Evolutionary conservation across 1,284 basidiomycete genomes (phyloP).

Genomic region (Mycena sp.): DNA sequence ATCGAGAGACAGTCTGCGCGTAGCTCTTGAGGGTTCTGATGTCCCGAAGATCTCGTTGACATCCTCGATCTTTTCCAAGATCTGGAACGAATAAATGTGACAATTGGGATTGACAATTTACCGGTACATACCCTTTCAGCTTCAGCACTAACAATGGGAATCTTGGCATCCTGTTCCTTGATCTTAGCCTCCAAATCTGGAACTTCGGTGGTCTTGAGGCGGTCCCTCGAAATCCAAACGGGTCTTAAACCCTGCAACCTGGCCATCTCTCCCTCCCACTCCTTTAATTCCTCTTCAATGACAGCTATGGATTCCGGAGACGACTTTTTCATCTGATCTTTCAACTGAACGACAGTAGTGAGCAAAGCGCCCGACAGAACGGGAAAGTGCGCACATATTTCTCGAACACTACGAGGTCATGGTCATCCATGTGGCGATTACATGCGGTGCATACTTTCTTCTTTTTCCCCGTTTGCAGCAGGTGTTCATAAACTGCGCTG

Average conservation of each 20-base stretch:
- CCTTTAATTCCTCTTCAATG: slow-evolving; percentile 58
- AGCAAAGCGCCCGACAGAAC: neutral
- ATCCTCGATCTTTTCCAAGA: slow-evolving; percentile 54
- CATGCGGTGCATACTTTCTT: slow-evolving; percentile 84
- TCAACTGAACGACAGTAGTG: slow-evolving; percentile 51
- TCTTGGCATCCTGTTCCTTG: slow-evolving; percentile 59
- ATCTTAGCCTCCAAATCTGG: slow-evolving; percentile 76
- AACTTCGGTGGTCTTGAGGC: slow-evolving; percentile 69
- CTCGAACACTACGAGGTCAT: slow-evolving; percentile 73
- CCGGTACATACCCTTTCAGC: slow-evolving; percentile 13
- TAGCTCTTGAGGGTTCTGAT: slow-evolving; percentile 73
- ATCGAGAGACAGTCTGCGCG: slow-evolving; percentile 68
- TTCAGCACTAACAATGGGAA: slow-evolving; percentile 47
- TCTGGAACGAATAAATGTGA: slow-evolving; percentile 63
- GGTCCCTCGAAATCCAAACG: slow-evolving; percentile 58
- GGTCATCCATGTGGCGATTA: slow-evolving; percentile 70
- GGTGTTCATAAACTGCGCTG: slow-evolving; percentile 66
- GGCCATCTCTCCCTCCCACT: slow-evolving; percentile 72
- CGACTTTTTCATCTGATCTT: slow-evolving; percentile 61
- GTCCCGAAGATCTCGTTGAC: slow-evolving; percentile 68
- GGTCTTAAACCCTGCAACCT: slow-evolving; percentile 68
- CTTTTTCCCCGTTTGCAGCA: slow-evolving; percentile 70
- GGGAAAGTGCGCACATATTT: slow-evolving; percentile 61
- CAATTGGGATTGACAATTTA: neutral
- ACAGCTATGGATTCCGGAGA: slow-evolving; percentile 51